A percentile compares a stretch with the other conserved stretches of the same genome.
Evolutionary conservation across 139 green algal genomes (phyloP).

Genomic region (Diplosphaera chodatii): DNA sequence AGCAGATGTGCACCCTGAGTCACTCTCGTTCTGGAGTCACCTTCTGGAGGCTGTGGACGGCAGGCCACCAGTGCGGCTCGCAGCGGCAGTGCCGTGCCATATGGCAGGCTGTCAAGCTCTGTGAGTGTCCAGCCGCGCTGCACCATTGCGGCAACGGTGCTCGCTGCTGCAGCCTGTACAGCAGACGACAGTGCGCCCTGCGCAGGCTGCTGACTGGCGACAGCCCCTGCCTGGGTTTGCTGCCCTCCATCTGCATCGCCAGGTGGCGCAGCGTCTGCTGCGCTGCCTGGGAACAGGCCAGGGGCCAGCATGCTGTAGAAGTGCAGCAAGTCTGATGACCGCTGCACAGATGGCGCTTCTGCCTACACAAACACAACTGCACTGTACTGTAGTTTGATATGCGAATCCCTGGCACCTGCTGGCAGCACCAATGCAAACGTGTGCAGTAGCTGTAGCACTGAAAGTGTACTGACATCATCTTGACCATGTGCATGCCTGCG

Average conservation of each 20-base stretch:
- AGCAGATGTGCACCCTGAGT: no score
- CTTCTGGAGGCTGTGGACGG: conserved; percentile 49
- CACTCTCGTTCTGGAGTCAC: no score
- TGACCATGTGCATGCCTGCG: neutral
- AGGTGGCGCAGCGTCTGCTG: no score
- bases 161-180: no score
- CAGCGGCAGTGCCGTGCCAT: conserved; percentile 69
- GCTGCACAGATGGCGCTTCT: conserved; percentile 13
- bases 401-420: no score
- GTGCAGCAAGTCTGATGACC: conserved; percentile 20
- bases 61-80: conserved; percentile 61
- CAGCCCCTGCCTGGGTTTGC: no score
- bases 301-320: conserved; percentile 15
- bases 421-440: no score
- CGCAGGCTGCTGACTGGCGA: no score
- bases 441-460: no score
- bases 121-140: conserved; percentile 46
- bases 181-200: no score
- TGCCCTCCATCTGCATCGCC: conserved; percentile 8
- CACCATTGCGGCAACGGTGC: conserved; percentile 21
- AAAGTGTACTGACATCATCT: no score
- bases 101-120: conserved; percentile 60
- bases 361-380: neutral
- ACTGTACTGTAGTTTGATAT: no score
- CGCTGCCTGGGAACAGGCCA: neutral